Conservation (phyloP, 2,329 filamentous ascomycete genomes). For the Penicillium vulpinum region DNA sequence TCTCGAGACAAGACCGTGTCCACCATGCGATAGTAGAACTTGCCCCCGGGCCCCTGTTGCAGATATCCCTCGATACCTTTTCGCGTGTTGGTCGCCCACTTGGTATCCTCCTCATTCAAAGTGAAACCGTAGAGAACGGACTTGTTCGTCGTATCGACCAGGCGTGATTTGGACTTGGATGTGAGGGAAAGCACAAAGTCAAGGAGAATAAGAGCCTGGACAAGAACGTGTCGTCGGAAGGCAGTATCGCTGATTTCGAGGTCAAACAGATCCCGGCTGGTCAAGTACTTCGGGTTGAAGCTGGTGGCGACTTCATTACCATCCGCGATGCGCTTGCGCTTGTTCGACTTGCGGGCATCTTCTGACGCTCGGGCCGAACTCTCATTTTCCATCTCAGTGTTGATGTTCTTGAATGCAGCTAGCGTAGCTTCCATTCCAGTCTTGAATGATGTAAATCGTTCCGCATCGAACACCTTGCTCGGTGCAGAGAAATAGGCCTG, state of each 20-base stretch:
- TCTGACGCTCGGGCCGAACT: conserved; percentile 57
- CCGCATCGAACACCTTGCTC: conserved; percentile 71
- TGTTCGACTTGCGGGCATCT: conserved; percentile 64
- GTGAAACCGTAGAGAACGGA: conserved; percentile 82
- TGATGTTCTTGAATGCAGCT: conserved; percentile 71
- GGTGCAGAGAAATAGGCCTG: conserved; percentile 92
- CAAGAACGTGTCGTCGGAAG: conserved; percentile 89
- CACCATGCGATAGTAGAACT: conserved; percentile 94
- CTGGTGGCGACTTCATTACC: conserved; percentile 66
- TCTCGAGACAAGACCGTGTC: conserved; percentile 93
- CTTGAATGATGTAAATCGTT: conserved; percentile 67
- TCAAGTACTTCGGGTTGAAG: conserved; percentile 98
- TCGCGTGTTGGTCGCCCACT: conserved; percentile 82
- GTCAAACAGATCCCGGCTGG: conserved; percentile 93
- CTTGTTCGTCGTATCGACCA: conserved; percentile 74
- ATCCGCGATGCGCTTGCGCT: conserved; percentile 67
- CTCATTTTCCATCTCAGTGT: conserved; percentile 68
- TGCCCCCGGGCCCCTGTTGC: conserved; percentile 75
- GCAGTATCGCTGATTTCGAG: conserved; percentile 94
- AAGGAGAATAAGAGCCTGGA: conserved; percentile 90
- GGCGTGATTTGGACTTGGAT: conserved; percentile 75
- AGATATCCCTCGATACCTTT: conserved; percentile 78
- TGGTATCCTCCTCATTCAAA: conserved; percentile 79
- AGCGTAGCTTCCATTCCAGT: conserved; percentile 63
- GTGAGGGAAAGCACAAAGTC: conserved; percentile 94